Base-by-base conservation (phyloP, 2,329 filamentous ascomycete genomes). In the Teratosphaeria nubilosa region DNA sequence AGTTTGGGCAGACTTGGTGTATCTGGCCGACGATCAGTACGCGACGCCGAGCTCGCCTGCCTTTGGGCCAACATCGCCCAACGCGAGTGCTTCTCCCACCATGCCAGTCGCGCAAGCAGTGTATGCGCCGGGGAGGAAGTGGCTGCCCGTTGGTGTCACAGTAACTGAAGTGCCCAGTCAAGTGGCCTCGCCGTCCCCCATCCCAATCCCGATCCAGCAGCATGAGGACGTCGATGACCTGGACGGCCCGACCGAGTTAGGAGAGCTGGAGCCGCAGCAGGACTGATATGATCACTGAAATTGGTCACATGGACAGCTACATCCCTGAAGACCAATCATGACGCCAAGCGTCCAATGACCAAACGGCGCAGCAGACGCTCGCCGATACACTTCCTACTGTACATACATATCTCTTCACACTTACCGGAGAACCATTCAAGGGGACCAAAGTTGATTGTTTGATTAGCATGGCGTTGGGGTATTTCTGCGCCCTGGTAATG, bases 1-100 rank as follows among this genome's bases (percentile, higher is more conserved):
- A 54, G 87, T 96, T 2, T 97, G 91, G 90, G 82, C 83, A 1
- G 82, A 83, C 1, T 77, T 95, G 56, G 84, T 87, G 13, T 96
- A 96, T 69, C 63, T 68, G 10, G 62, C 63, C 6, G 34, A 37
- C 3, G 51, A 53, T 22, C 24, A n/a, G 20, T 31, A 7, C 20
- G 20, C 52, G 3, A 32, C 53, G 1, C 56, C 56, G 41, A 30
- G 53, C 3, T 57, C 55, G 1, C 55, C 37, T 13, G n/a, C 24
- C 10, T 56, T 3, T 14, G 27, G 31, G 31, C 31, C 31, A n/a
- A 2, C 5, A 22, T 34, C 51, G 27, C 27, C 24, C 22, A 5
- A 1, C 20, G 20, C 51, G 22, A 30, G 16, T 11, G 51, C 31
- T 30, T 24, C 62, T 10, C 65, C 63, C n/a, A 68, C 65, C n/a